Evolutionary conservation across 306 rosid species (phyloP), one percentile per base, ranked within the genome.

Genomic region (Sicyos edulis): DNA sequence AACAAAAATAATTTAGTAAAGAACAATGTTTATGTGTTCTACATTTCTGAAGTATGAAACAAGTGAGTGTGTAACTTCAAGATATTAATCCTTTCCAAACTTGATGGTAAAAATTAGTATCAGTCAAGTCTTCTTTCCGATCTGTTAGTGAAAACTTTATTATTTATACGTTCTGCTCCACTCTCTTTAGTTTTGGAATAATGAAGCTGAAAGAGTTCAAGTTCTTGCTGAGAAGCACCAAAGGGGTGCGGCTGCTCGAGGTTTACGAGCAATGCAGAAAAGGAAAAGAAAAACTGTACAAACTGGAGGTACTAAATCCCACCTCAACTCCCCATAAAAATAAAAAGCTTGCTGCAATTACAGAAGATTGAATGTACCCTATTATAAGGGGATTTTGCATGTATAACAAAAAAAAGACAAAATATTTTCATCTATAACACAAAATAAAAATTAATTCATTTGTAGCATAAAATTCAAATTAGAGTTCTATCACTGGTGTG

Each of bases 201-300:
- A 85, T 70, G 96, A 91, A 87, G 83, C 89, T 64, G 84, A 85
- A 75, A 83, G 97, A 82, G 62, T 75, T 17, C 66, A 65, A 75
- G 96, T 88, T 73, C 88, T 91, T 66, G 79, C 81, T 54, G 96
- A 91, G 88, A 88, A 91, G 82, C 96, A 91, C 81, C 74, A 16
- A 82, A 79, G 91, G 16, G 92, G 97, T 72, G 87, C 79, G 29
- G 96, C 80, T 58, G 96, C 97, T 1, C 86, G 97, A 78, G 75
- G 17, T 64, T 79, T 69, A 59, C 87, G 85, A 81, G 86, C 80
- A 16, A 70, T 19, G 85, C 85, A 74, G 71, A 83, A 34, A 61
- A 80, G 61, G 81, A 84, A 66, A 17, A 11, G 24, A 49, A 24
- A 70, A 73, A 55, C 12, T 29, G n/a, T 4, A 1, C 89, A 60